These are phyloP conservation scores for Ambrosia artemisiifolia DNA, from an alignment of 129 eudicot genomes.

Conservation along the genomic window DNA sequence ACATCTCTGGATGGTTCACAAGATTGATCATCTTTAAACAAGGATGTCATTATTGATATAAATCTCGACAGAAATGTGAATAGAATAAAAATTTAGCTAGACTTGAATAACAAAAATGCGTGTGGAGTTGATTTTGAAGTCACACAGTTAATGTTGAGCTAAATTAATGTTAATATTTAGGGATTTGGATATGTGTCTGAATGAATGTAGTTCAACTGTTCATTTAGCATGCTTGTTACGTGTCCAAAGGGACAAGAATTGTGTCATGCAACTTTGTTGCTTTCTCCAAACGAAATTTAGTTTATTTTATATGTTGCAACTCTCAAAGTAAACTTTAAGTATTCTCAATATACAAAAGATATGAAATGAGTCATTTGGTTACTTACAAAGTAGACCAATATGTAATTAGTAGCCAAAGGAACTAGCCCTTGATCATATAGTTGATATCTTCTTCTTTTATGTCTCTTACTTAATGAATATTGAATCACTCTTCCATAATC, in stretches of 20 bases:
- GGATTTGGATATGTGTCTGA: conserved; percentile 31
- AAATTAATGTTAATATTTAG: conserved; percentile 20
- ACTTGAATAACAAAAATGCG: conserved; percentile 28
- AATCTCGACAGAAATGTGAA: conserved; percentile 22
- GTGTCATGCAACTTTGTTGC: conserved; percentile 23
- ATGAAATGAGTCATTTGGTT: too few species aligned
- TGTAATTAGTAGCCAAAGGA: too few species aligned
- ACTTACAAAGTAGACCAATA: too few species aligned
- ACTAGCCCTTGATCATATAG: too few species aligned
- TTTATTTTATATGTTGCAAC: neutral
- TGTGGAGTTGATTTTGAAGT: conserved; percentile 28
- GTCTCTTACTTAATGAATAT: too few species aligned
- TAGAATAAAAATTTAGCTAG: conserved; percentile 26
- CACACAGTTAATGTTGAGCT: conserved; percentile 38
- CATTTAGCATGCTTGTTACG: conserved; percentile 37
- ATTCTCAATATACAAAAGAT: neutral
- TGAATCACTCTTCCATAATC: too few species aligned
- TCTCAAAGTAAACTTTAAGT: neutral
- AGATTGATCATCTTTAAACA: conserved; percentile 32
- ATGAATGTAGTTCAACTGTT: conserved; percentile 37
- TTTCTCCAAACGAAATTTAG: neutral
- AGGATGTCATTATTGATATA: conserved; percentile 37
- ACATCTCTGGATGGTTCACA: conserved; percentile 29
- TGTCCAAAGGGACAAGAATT: conserved; percentile 21
- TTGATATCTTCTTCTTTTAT: too few species aligned